Base-by-base conservation (phyloP, 108 stramenopile genomes). In the Mediolabrus comicus region DNA sequence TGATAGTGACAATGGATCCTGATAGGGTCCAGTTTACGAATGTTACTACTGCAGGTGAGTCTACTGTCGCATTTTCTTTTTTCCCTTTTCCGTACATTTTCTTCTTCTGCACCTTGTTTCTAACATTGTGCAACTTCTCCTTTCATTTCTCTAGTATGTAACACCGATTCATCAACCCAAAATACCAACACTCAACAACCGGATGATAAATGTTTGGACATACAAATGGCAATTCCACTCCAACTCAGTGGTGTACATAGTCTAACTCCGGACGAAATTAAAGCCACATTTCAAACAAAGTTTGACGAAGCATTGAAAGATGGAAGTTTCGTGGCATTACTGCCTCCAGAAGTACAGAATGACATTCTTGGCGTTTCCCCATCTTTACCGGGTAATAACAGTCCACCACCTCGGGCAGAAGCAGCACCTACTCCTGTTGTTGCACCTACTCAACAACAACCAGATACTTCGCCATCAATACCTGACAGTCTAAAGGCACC, bases 291-390 rank as follows among this genome's bases (percentile, higher is more conserved):
- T 2, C 14, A 31, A 30, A 10, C 4, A 12, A 31, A n/a, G 16
- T 56, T 56, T 31, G 55, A 56, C 4, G 59, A 59, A 59, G 59
- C 59, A 9, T 6, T 59, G 24, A 25, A 22, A 19, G 59, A 59
- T 59, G 59, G 59, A 7, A 34, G 33, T 12, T 59, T 59, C 6
- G 33, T 35, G 33, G 34, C 4, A 2, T 10, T 13, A 19, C 24
- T 59, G 14, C 59, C 59, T 59, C 35, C 59, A 2, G 24, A 34
- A 34, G 34, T 32, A 12, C 6, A 8, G 11, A 10, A 32, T 30
- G 14, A 32, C 19, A 59, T 59, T 6, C 27, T 16, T 35, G 34
- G 11, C 34, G 24, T 35, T 33, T 38, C 59, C 14, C 35, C 35
- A 13, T 49, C 22, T 24, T 8, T 17, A 22, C n/a, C n/a, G n/a